Evolutionary conservation across 2,329 filamentous ascomycete species (phyloP).

Genomic region (Colletotrichum eleusines): DNA sequence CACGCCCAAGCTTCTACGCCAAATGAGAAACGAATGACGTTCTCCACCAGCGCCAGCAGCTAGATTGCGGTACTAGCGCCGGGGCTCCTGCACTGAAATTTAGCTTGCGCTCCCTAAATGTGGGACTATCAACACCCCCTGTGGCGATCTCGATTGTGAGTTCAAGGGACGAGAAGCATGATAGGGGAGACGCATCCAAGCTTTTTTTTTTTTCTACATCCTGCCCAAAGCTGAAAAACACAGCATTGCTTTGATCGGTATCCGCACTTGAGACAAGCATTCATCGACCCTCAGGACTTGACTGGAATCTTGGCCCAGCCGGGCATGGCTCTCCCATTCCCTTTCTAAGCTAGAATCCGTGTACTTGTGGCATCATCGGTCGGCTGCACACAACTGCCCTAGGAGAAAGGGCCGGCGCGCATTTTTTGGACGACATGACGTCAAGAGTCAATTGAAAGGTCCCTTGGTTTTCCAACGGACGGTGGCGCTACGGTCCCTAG

Average conservation of each 20-base stretch:
- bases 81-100: slow-evolving; percentile 9
- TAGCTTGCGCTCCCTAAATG: slow-evolving; percentile 24
- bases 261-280: not conserved
- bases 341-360: too few relatives aligned
- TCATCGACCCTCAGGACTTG: not conserved
- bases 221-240: slow-evolving; percentile 1
- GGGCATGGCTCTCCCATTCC: slow-evolving; percentile 6
- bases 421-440: slow-evolving; percentile 28
- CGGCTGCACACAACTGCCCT: slow-evolving; percentile 10
- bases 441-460: slow-evolving; percentile 25
- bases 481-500: slow-evolving; percentile 26
- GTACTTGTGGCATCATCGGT: slow-evolving; percentile 21
- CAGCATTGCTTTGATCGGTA: not conserved
- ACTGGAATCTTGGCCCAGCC: not conserved
- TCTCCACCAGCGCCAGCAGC: slow-evolving; percentile 32
- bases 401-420: slow-evolving; percentile 16
- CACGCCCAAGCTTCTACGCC: slow-evolving; percentile 33
- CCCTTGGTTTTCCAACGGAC: slow-evolving; percentile 29
- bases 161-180: not conserved
- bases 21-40: slow-evolving; percentile 39
- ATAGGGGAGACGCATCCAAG: slow-evolving; percentile 13
- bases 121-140: slow-evolving; percentile 26
- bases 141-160: slow-evolving; percentile 40
- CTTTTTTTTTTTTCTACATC: not conserved
- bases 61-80: slow-evolving; percentile 33